Evolutionary conservation across 1,284 basidiomycete genomes (phyloP), one percentile per base, ranked within the genome.

Genomic region (Heterobasidion occidentale): DNA sequence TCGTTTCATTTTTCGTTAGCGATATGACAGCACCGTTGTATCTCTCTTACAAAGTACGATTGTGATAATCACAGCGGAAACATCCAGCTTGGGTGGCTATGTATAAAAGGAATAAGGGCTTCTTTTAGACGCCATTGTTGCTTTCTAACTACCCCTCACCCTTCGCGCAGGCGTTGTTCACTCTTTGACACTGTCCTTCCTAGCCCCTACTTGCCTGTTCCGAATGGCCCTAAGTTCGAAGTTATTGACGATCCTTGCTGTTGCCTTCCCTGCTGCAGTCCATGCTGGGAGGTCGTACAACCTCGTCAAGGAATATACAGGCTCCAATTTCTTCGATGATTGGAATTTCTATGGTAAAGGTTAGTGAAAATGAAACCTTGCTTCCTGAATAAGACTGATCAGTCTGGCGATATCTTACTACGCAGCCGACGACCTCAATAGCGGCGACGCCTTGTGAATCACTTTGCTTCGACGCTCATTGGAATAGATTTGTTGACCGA

Each of bases 351-450:
- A 71, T 55, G 63, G 67, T 44, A 65, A 69, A 58, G 61, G 71
- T 71, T 59, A 60, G 69, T 42, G n/a, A 42, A n/a, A n/a, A 42
- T 42, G 4, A 42, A 42, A 5, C 12, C 38, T 7, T 6, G 4
- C 38, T 42, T n/a, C 12, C 12, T 42, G n/a, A 8, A 42, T n/a
- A 42, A n/a, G 38, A n/a, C 38, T 42, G 38, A 42, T 42, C 38
- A 12, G 38, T 11, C 8, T 42, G 38, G 7, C 8, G 12, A 4
- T 8, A n/a, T n/a, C 1, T 42, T 7, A 42, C 38, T 42, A n/a
- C n/a, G n/a, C 60, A 87, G 84, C 71, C 57, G 86, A 89, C 66
- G 81, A 88, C 62, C 70, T 85, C 7, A 88, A 84, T 38, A 86
- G 86, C 61, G 88, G 89, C 53, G 83, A 91, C 66, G 79, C 73